A percentile compares a stretch with the other conserved stretches of the same genome.
Conservation (phyloP, 2,329 filamentous ascomycete species). For the Blastomyces gilchristii region DNA sequence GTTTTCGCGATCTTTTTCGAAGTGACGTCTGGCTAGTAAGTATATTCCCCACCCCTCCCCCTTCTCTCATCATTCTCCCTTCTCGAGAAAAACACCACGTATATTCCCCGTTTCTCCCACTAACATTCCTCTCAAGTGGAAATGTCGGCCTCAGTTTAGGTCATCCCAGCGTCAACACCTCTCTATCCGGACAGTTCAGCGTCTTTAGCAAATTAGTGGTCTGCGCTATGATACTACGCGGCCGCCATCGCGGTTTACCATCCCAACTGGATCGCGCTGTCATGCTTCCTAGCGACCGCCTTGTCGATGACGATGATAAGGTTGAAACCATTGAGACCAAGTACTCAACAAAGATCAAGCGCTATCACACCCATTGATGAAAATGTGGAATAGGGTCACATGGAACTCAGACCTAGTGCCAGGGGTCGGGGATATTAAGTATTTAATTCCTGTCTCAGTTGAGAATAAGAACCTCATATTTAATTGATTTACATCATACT, state of each 20-base stretch:
- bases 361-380: conserved; percentile 3
- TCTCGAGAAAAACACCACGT: background rate
- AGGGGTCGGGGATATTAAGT: too few relatives aligned
- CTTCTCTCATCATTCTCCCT: background rate
- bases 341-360: background rate
- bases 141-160: conserved; percentile 29
- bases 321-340: background rate
- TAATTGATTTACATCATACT: too few relatives aligned
- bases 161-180: conserved; percentile 23
- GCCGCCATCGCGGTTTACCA: conserved; percentile 46
- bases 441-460: too few relatives aligned
- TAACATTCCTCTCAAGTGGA: conserved; percentile 15
- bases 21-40: conserved; percentile 33
- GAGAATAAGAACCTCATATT: too few relatives aligned
- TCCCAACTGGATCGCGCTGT: conserved; percentile 43
- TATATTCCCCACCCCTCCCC: background rate
- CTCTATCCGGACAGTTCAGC: conserved; percentile 37
- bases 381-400: background rate
- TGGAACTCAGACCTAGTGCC: background rate
- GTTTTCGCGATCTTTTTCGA: conserved; percentile 33
- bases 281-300: conserved; percentile 30
- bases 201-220: conserved; percentile 44
- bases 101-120: background rate
- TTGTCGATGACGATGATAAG: conserved; percentile 35
- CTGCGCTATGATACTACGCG: conserved; percentile 47